Evolutionary conservation across 495 filamentous ascomycete genomes (phyloP).

Genomic region (Penicillium coffeae): DNA sequence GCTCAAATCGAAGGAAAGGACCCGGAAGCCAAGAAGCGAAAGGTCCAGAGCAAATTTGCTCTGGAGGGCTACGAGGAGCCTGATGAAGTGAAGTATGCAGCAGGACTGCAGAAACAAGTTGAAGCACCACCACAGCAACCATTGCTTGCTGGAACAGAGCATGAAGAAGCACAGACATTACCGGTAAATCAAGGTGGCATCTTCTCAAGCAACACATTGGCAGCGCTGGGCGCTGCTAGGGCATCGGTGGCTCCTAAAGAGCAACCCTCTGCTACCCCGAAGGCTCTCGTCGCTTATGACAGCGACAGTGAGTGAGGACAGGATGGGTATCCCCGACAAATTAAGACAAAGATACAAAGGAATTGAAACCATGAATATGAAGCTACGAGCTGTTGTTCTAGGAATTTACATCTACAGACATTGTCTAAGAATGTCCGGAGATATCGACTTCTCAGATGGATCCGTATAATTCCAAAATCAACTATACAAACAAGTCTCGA

Average conservation of each 20-base stretch:
- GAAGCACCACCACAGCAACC: slow-evolving; percentile 43
- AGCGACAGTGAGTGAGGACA: background rate
- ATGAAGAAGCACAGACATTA: slow-evolving; percentile 12
- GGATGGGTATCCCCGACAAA: no score
- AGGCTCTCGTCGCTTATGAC: background rate
- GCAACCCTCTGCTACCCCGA: background rate
- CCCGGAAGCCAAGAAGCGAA: slow-evolving; percentile 78
- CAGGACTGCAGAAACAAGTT: slow-evolving; percentile 44
- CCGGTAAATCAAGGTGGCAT: slow-evolving; percentile 54
- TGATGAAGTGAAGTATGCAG: slow-evolving; percentile 89
- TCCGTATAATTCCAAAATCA: no score
- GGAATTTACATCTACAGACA: no score
- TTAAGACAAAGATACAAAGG: no score
- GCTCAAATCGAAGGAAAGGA: slow-evolving; percentile 92
- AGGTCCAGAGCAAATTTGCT: slow-evolving; percentile 86
- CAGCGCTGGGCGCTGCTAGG: slow-evolving; percentile 52
- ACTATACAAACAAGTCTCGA: no score
- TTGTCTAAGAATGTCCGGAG: no score
- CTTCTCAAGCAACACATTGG: slow-evolving; percentile 74
- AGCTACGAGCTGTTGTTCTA: no score
- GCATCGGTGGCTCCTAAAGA: background rate
- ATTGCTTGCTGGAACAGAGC: slow-evolving; percentile 41
- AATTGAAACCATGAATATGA: no score
- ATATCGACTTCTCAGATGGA: no score
- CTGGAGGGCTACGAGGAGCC: slow-evolving; percentile 90